phyloP scores from a whole-genome alignment of 495 filamentous ascomycete species.

The Penicillium riverlandense region DNA sequence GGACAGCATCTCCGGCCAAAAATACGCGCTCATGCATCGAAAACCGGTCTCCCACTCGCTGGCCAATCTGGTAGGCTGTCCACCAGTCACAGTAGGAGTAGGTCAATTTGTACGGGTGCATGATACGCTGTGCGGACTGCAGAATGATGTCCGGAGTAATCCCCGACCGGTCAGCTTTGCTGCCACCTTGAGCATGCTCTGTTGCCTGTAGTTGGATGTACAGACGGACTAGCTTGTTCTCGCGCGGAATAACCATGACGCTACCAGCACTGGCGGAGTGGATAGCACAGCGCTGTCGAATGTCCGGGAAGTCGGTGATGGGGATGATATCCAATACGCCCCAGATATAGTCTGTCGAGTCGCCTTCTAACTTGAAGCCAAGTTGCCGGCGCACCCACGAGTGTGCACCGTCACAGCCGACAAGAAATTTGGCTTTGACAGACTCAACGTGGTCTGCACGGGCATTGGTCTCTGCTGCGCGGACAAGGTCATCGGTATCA shows the following conservation, averaged over 20 bases:
- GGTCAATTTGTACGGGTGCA: slow-evolving; percentile 54
- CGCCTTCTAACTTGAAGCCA: slow-evolving; percentile 47
- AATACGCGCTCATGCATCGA: slow-evolving; percentile 55
- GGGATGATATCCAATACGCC: slow-evolving; percentile 56
- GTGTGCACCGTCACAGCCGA: slow-evolving; percentile 59
- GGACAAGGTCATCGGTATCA: slow-evolving; percentile 51
- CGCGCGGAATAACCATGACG: slow-evolving; percentile 61
- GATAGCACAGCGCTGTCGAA: slow-evolving; percentile 55
- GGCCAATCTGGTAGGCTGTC: slow-evolving; percentile 54
- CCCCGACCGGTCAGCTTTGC: slow-evolving; percentile 38
- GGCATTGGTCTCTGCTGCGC: slow-evolving; percentile 15
- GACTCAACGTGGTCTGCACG: slow-evolving; percentile 22
- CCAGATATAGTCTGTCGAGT: slow-evolving; percentile 55
- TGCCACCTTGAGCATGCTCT: slow-evolving; percentile 10
- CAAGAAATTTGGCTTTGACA: slow-evolving; percentile 53
- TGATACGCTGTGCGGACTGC: slow-evolving; percentile 49
- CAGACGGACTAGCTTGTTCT: slow-evolving; percentile 57
- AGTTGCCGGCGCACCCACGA: slow-evolving; percentile 50
- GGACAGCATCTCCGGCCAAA: slow-evolving; percentile 55
- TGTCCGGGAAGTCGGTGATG: slow-evolving; percentile 60
- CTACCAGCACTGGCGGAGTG: slow-evolving; percentile 52
- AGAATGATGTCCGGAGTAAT: slow-evolving; percentile 54
- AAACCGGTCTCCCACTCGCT: slow-evolving; percentile 57
- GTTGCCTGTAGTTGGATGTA: slow-evolving; percentile 60
- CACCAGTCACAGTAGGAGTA: slow-evolving; percentile 58